Conservation (phyloP, 2,329 filamentous ascomycete species). For the Fusarium lyarnte region DNA sequence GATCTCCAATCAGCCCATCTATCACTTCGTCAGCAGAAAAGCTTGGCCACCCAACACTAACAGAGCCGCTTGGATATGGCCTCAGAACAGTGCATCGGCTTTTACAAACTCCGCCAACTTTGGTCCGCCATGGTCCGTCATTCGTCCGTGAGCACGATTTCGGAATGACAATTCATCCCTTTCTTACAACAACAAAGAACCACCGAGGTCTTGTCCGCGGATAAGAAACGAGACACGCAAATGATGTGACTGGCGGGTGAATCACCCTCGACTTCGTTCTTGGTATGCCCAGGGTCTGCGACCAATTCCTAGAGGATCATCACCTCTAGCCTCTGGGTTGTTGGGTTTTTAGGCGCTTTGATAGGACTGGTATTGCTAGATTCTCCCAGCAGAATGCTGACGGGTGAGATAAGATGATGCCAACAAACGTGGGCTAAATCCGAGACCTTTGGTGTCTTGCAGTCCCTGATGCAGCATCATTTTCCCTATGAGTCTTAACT, state of each 20-base stretch:
- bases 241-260: background rate
- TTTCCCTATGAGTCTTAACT: slow-evolving; percentile 28
- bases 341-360: background rate
- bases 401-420: slow-evolving; percentile 25
- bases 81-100: slow-evolving; percentile 1
- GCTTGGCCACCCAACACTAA: background rate
- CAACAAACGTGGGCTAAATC: background rate
- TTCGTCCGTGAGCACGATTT: slow-evolving; percentile 11
- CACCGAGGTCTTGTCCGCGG: background rate
- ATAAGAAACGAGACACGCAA: background rate
- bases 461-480: background rate
- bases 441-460: background rate
- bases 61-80: slow-evolving; percentile 4
- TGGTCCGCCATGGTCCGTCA: slow-evolving; percentile 3
- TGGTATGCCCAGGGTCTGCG: slow-evolving; percentile 9
- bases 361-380: slow-evolving; percentile 2
- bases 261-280: background rate
- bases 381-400: slow-evolving; percentile 17
- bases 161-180: background rate
- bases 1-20: background rate
- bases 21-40: slow-evolving; percentile 16
- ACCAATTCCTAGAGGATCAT: background rate
- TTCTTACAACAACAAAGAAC: background rate
- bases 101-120: slow-evolving; percentile 29
- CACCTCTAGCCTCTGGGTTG: background rate